Conservation (phyloP, 257 asterid genomes). For the Hygrophila difformis region DNA sequence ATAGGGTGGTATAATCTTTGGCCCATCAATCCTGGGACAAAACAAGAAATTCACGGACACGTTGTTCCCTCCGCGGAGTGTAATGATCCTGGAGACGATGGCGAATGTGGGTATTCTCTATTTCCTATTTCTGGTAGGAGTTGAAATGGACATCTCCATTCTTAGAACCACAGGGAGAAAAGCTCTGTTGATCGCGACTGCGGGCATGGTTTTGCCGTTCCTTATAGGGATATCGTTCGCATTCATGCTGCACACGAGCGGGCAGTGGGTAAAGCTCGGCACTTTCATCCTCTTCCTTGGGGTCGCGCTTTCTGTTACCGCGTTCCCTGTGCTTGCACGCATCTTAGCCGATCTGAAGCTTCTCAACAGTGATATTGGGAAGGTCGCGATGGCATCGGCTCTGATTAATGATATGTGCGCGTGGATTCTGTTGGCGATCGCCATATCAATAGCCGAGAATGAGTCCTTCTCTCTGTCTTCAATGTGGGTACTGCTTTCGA, state of each 20-base stretch:
- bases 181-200: constrained; percentile 49
- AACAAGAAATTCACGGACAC: constrained; percentile 35
- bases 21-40: constrained; percentile 82
- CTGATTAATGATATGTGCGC: constrained; percentile 91
- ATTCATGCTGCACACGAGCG: constrained; percentile 28
- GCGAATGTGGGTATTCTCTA: constrained; percentile 93
- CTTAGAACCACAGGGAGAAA: constrained; percentile 54
- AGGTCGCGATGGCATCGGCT: constrained; percentile 81
- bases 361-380: constrained; percentile 75
- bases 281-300: constrained; percentile 91
- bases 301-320: constrained; percentile 74
- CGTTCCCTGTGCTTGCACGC: constrained; percentile 90
- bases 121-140: constrained; percentile 83
- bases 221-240: constrained; percentile 66
- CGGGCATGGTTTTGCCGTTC: constrained; percentile 80
- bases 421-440: constrained; percentile 69
- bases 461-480: constrained; percentile 50
- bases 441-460: constrained; percentile 81
- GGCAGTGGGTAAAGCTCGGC: constrained; percentile 43
- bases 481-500: constrained; percentile 70
- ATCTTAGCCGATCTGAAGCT: constrained; percentile 87
- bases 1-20: constrained; percentile 84
- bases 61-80: constrained; percentile 77
- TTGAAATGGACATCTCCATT: constrained; percentile 89
- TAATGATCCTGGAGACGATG: constrained; percentile 90